A percentile compares a stretch with the other conserved stretches of the same genome.
Conservation (phyloP, 2,329 filamentous ascomycete species). For the Aspergillus persii region DNA sequence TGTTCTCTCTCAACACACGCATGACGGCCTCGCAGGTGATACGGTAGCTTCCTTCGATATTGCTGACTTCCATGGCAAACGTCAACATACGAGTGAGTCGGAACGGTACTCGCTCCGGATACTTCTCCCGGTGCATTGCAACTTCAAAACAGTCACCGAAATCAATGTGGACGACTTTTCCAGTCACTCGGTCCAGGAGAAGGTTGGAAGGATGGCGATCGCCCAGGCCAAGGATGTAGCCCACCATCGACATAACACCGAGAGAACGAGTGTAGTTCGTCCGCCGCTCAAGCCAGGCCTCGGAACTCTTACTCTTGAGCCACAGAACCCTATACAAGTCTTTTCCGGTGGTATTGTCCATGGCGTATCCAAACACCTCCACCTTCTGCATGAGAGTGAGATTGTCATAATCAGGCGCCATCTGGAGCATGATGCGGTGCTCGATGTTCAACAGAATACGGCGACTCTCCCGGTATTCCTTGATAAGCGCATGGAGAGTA, state of each 20-base stretch:
- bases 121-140: conserved; percentile 99
- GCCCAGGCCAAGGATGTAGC: conserved; percentile 94
- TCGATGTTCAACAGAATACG: conserved; percentile 99
- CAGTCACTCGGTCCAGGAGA: conserved; percentile 93
- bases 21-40: conserved; percentile 99
- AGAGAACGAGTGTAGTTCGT: conserved; percentile 99
- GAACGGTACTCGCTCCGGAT: conserved; percentile 96
- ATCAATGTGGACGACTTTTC: conserved; percentile 97
- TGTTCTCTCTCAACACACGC: conserved; percentile 93
- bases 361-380: conserved; percentile 96
- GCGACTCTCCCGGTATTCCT: conserved; percentile 93
- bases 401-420: conserved; percentile 98
- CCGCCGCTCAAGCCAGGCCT: conserved; percentile 93
- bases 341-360: conserved; percentile 98
- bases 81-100: conserved; percentile 97
- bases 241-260: conserved; percentile 99
- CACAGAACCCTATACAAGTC: conserved; percentile 97
- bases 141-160: conserved; percentile 99
- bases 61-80: conserved; percentile 99
- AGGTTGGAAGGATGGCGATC: conserved; percentile 97
- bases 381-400: conserved; percentile 99
- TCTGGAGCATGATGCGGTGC: conserved; percentile 99
- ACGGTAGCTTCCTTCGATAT: conserved; percentile 97
- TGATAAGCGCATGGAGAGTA: conserved; percentile 91
- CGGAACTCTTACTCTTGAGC: conserved; percentile 97